Conservation (phyloP, 148 eudicot species). For the Polygonum aviculare region DNA sequence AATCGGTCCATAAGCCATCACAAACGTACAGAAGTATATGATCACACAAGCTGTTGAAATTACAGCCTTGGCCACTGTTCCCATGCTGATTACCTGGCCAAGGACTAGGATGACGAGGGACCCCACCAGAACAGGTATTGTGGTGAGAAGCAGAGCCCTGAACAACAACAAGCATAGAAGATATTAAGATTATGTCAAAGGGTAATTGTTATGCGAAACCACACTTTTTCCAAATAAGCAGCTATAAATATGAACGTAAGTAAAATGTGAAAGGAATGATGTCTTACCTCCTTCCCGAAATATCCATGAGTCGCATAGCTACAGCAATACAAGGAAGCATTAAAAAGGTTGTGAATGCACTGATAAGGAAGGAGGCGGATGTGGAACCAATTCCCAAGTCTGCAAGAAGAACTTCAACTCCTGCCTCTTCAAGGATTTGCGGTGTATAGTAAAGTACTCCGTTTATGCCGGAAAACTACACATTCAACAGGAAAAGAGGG, state of each 20-base stretch:
- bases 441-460: slow-evolving; percentile 79
- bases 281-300: slow-evolving; percentile 67
- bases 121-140: slow-evolving; percentile 57
- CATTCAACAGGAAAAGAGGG: neutral
- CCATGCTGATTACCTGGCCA: slow-evolving; percentile 30
- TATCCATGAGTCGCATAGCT: slow-evolving; percentile 77
- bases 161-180: neutral
- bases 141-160: slow-evolving; percentile 67
- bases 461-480: slow-evolving; percentile 74
- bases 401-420: slow-evolving; percentile 59
- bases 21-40: slow-evolving; percentile 75
- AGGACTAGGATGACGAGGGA: slow-evolving; percentile 50
- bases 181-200: neutral
- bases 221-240: too few species aligned
- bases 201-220: too few species aligned
- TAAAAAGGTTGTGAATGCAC: slow-evolving; percentile 57
- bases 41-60: slow-evolving; percentile 70
- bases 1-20: slow-evolving; percentile 79
- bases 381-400: slow-evolving; percentile 48
- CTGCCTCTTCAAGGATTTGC: slow-evolving; percentile 69
- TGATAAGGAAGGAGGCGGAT: slow-evolving; percentile 66
- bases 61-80: slow-evolving; percentile 41
- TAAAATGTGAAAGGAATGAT: too few species aligned
- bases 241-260: too few species aligned
- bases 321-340: slow-evolving; percentile 72